These are phyloP conservation scores for Russula vinacea DNA, from an alignment of 768 basidiomycete species.

Conservation along the genomic window DNA sequence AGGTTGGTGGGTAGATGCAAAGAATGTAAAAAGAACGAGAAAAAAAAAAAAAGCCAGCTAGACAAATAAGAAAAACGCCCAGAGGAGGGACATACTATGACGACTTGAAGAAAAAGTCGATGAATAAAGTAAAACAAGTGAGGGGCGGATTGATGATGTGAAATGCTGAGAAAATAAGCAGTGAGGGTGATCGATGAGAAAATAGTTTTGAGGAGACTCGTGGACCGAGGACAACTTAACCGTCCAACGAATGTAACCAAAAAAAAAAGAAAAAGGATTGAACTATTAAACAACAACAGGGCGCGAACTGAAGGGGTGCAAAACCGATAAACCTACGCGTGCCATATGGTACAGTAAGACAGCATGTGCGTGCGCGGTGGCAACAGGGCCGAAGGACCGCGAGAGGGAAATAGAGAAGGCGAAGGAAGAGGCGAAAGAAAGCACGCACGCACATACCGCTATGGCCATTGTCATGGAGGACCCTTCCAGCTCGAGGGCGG, in stretches of 20 bases:
- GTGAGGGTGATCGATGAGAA: not conserved
- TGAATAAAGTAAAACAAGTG: not conserved
- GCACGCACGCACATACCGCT: not conserved
- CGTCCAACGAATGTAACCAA: not conserved
- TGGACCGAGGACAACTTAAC: not conserved
- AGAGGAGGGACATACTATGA: not conserved
- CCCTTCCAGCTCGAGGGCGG: slow-evolving; percentile 40
- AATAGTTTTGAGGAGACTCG: not conserved
- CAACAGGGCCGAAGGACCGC: no score
- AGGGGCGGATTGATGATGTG: no score
- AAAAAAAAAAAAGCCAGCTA: not conserved
- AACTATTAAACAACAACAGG: not conserved
- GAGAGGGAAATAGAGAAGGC: not conserved
- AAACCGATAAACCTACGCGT: not conserved
- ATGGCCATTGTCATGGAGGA: slow-evolving; percentile 15
- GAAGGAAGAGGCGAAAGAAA: fast-evolving
- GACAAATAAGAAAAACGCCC: no score
- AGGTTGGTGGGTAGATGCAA: not conserved
- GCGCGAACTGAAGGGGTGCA: not conserved
- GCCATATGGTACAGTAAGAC: not conserved
- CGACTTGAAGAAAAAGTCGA: not conserved
- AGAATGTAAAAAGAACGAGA: not conserved
- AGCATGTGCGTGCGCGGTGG: not conserved
- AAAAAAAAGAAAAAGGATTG: not conserved
- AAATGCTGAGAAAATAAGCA: not conserved